These are phyloP conservation scores for Candolleomyces eurysporus DNA, from an alignment of 768 basidiomycete species.

Conservation along the genomic window DNA sequence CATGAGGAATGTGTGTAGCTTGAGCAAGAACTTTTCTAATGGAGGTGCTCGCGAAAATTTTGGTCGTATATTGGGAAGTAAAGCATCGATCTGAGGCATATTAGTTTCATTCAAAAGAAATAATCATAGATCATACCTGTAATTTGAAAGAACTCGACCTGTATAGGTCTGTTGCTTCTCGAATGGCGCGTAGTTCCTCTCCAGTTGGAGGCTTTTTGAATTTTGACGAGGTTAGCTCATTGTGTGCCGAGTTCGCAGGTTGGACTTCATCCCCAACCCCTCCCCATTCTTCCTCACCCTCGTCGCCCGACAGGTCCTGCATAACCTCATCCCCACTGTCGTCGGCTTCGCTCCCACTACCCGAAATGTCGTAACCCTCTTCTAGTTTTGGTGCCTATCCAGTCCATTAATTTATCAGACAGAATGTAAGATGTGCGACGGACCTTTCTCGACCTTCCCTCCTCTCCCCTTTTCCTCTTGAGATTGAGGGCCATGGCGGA, in stretches of 20 bases:
- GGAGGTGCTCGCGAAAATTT: constrained; percentile 54
- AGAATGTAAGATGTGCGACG: too few species aligned
- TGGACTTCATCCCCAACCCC: constrained; percentile 3
- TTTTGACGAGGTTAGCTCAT: constrained; percentile 21
- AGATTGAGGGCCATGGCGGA: too few species aligned
- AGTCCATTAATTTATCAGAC: too few species aligned
- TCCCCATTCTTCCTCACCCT: constrained; percentile 11
- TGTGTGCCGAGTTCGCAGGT: not conserved
- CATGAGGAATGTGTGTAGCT: constrained; percentile 64
- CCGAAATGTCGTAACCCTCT: constrained; percentile 4
- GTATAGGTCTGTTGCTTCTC: constrained; percentile 72
- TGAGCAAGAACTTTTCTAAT: constrained; percentile 66
- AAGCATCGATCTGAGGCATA: constrained; percentile 63
- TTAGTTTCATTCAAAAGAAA: constrained; percentile 5
- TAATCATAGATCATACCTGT: constrained; percentile 47
- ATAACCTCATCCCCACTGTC: constrained; percentile 4
- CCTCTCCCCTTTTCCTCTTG: too few species aligned
- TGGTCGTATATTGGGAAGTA: constrained; percentile 74
- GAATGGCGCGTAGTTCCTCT: constrained; percentile 67
- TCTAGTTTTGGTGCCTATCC: constrained; percentile 17
- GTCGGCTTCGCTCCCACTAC: constrained; percentile 4
- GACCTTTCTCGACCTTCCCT: too few species aligned
- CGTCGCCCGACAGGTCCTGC: constrained; percentile 2
- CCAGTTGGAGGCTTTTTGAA: constrained; percentile 60
- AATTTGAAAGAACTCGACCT: constrained; percentile 82